phyloP scores from a whole-genome alignment of 2,329 filamentous ascomycete genomes.

The Harringtonia lauricola region DNA sequence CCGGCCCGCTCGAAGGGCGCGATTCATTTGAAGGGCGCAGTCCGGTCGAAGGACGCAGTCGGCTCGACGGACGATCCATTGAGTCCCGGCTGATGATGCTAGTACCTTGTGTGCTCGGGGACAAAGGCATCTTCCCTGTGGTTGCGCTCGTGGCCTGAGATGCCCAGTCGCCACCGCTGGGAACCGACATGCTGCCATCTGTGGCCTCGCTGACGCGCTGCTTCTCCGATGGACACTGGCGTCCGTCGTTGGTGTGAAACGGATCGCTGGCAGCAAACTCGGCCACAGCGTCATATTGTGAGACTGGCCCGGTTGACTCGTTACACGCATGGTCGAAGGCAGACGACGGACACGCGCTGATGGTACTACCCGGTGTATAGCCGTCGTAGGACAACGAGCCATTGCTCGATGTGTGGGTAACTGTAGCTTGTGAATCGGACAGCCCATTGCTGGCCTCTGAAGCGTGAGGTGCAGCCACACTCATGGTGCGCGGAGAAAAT shows the following conservation, averaged over 20 bases:
- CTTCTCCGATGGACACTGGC: conserved; percentile 27
- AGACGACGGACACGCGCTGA: conserved; percentile 20
- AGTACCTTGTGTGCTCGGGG: conserved; percentile 54
- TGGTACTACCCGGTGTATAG: not conserved
- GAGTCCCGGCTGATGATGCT: conserved; percentile 54
- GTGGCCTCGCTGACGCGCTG: conserved; percentile 52
- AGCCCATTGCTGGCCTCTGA: conserved; percentile 1
- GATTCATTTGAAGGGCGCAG: too few species aligned
- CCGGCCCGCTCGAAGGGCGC: conserved; percentile 30
- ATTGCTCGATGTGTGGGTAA: not conserved
- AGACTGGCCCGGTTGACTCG: conserved; percentile 31
- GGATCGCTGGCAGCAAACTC: conserved; percentile 39
- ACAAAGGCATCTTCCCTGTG: conserved; percentile 52
- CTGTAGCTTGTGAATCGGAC: conserved; percentile 1
- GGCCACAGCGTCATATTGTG: conserved; percentile 33
- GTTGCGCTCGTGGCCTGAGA: conserved; percentile 53
- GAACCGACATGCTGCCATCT: conserved; percentile 45
- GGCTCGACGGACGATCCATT: conserved; percentile 34
- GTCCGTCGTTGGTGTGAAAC: conserved; percentile 30
- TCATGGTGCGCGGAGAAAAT: conserved; percentile 34
- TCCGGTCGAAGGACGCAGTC: conserved; percentile 21
- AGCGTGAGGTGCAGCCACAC: conserved; percentile 20
- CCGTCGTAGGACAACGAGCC: not conserved
- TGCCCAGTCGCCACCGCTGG: conserved; percentile 46
- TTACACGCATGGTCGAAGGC: conserved; percentile 24